Evolutionary conservation across 352 stramenopile species (phyloP).

Genomic region (Phytophthora palmivora): DNA sequence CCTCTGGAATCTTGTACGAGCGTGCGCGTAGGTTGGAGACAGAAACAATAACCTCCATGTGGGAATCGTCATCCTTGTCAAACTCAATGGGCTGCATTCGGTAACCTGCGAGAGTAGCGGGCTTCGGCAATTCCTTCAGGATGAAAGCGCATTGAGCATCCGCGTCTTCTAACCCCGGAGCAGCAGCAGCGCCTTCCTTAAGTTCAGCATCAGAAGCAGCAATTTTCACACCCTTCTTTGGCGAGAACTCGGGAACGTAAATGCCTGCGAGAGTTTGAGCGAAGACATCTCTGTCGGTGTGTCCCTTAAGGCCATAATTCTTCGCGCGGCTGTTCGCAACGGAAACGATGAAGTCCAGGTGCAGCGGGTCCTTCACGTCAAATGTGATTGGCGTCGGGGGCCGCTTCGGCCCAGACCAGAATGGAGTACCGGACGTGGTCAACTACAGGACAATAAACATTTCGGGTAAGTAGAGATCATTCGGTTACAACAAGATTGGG

Average conservation of each 20-base stretch:
- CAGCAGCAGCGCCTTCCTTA: constrained; percentile 74
- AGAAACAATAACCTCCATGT: constrained; percentile 98
- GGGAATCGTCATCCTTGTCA: constrained; percentile 98
- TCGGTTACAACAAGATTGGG: background rate
- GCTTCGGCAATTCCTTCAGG: constrained; percentile 84
- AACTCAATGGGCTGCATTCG: constrained; percentile 96
- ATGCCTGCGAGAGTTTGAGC: constrained; percentile 82
- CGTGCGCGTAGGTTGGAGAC: constrained; percentile 97
- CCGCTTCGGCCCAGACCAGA: constrained; percentile 98
- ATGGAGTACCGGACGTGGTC: constrained; percentile 96
- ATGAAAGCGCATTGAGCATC: constrained; percentile 83
- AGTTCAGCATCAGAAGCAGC: constrained; percentile 97
- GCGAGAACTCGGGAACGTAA: constrained; percentile 94
- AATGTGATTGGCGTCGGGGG: constrained; percentile 96
- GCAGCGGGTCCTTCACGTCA: constrained; percentile 88
- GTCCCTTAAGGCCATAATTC: constrained; percentile 94
- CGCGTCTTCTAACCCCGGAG: constrained; percentile 62
- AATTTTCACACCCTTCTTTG: constrained; percentile 97
- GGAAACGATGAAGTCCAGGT: constrained; percentile 97
- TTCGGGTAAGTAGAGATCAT: background rate
- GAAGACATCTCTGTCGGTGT: constrained; percentile 69
- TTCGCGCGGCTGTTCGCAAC: constrained; percentile 95
- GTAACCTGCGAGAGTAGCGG: constrained; percentile 86
- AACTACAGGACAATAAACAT: constrained; percentile 51
- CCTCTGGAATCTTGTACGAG: constrained; percentile 98